phyloP scores from a whole-genome alignment of 2,329 filamentous ascomycete genomes.

The Fusarium virguliforme region DNA sequence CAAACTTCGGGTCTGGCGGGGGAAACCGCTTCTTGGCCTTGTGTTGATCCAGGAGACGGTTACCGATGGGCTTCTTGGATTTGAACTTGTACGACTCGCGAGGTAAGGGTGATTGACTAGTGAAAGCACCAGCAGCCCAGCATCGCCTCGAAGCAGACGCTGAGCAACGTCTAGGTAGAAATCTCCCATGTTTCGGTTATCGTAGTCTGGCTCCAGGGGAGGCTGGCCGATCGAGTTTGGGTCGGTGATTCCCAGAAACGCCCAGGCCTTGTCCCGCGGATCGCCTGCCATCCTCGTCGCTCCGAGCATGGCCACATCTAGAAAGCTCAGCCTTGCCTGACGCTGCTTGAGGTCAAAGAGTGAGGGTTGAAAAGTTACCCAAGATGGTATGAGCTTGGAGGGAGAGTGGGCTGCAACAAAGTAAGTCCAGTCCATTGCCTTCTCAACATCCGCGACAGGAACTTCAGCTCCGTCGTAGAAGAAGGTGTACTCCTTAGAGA shows the following conservation, averaged over 20 bases:
- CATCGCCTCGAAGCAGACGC: slow-evolving; percentile 13
- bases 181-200: slow-evolving; percentile 25
- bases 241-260: slow-evolving; percentile 23
- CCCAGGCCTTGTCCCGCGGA: slow-evolving; percentile 31
- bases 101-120: slow-evolving; percentile 21
- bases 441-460: not conserved
- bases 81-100: slow-evolving; percentile 21
- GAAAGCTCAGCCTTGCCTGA: not conserved
- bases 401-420: slow-evolving; percentile 19
- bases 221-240: not conserved
- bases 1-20: slow-evolving; percentile 1
- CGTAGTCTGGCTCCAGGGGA: slow-evolving; percentile 14
- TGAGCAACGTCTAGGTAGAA: slow-evolving; percentile 28
- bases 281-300: slow-evolving; percentile 27
- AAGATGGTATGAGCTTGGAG: slow-evolving; percentile 7
- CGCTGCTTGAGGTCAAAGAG: slow-evolving; percentile 25
- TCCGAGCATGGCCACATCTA: slow-evolving; percentile 26
- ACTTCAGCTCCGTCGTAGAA: slow-evolving; percentile 21
- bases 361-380: slow-evolving; percentile 26
- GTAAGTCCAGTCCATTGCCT: slow-evolving; percentile 33
- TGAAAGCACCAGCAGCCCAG: slow-evolving; percentile 17
- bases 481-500: slow-evolving; percentile 22
- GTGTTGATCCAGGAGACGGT: slow-evolving; percentile 10
- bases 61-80: slow-evolving; percentile 20
- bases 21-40: slow-evolving; percentile 23